Base-by-base conservation (phyloP, 2,329 filamentous ascomycete genomes). In the Coniochaeta sp. region DNA sequence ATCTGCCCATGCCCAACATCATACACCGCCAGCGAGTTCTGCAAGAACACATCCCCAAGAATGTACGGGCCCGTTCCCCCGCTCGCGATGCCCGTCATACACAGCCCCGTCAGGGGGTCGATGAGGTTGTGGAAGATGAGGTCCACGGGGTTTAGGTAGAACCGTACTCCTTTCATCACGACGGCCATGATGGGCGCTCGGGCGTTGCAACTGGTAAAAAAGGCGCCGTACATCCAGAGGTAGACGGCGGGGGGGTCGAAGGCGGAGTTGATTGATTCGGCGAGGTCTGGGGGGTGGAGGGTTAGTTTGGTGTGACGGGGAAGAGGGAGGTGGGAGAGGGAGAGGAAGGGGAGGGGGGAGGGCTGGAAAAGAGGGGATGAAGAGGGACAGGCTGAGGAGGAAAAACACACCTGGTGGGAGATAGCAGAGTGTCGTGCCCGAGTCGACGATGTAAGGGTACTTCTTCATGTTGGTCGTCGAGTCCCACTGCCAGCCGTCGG, bases 401-500 rank as follows among this genome's bases (percentile, higher is more conserved):
- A 20, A 10, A n/a, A 16, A 64, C 71, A 66, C 58, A 76, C 76
- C 63, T 10, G 71, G 70, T 10, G 77, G 76, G 1, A 79, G 61
- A 54, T 77, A 75, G 55, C 72, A 73, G 59, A 78, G 67, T 0
- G 76, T 75, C 1, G 77, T 79, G 28, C 74, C 75, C 14, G 72
- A 77, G 61, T 80, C 77, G 48, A 79, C 65, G 49, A 80, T 75
- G 58, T 72, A 77, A 4, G 74, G 74, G 50, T 71, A 73, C 57
- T 70, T 74, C 30, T 64, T 69, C 16, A 58, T 64, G 53, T 74
- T 70, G 2, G 64, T 70, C 4, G 65, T 71, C 35, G 67, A 63
- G 22, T 68, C 75, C 59, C 68, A 78, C 54, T 63, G 62, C 53
- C 77, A 65, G 3, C 75, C 76, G 51, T 77, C 74, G 1, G 73